Base-by-base conservation (phyloP, 2,329 filamentous ascomycete genomes). In the Aspergillus vadensis region DNA sequence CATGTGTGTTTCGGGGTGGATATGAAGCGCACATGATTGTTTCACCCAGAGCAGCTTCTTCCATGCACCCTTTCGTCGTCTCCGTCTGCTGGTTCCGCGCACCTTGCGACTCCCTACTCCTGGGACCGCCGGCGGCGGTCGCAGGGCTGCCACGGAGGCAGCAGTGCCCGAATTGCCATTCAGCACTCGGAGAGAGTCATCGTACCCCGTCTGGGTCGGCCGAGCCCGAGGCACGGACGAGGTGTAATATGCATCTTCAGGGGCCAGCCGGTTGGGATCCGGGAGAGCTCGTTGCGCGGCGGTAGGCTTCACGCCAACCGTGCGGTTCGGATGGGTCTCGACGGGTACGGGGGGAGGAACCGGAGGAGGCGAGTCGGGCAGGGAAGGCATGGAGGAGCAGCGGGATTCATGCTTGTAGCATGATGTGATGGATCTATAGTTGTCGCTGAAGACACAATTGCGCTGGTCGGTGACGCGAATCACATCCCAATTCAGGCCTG, bases 1-100 rank as follows among this genome's bases (percentile, higher is more conserved):
- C 50, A 61, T 51, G 41, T 32, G 30, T 17, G 47, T 10, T 41
- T 17, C 36, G 52, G 62, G 32, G 2, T 23, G 14, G 15, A 9
- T 12, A 30, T 27, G 47, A 43, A 52, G 78, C 87, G 65, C 80
- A 93, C 91, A 97, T 36, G 91, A 91, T 75, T 98, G 95, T 79
- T 96, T 97, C 72, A 99, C 93, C 95, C 95, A 99, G 58, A 99
- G 85, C 66, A 99, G 79, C 81, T 98, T 98, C 83, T 96, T 96
- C 91, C 94, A 98, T 10, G 86, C 86, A 54, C 87, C 86, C 71
- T 88, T 91, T 65, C 88, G 83, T 69, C 87, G 83, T 50, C 90
- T 83, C 67, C 88, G 91, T 52, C 86, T 81, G 66, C 86, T 90
- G 17, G 87, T 82, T 44, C 84, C 84, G 58, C 84, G 79, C 49